A percentile compares a stretch with the other conserved stretches of the same genome.
Conservation (phyloP, 2,329 filamentous ascomycete species). For the Cytospora mali region DNA sequence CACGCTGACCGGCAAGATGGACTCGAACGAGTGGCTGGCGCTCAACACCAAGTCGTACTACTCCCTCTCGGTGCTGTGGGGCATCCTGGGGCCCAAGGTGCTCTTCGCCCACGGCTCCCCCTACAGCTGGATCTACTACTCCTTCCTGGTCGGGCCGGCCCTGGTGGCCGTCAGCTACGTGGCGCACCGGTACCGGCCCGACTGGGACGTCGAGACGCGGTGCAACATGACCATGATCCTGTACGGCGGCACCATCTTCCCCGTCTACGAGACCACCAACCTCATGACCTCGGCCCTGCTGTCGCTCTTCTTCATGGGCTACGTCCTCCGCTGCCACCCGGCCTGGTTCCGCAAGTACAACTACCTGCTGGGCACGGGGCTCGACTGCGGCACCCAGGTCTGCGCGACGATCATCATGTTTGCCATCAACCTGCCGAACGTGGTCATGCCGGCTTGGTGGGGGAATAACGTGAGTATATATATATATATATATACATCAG, state of each 20-base stretch:
- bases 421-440: constrained; percentile 35
- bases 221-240: constrained; percentile 36
- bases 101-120: constrained; percentile 33
- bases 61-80: constrained; percentile 40
- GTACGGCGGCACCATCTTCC: constrained; percentile 33
- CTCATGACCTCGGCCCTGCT: constrained; percentile 34
- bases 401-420: constrained; percentile 37
- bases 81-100: constrained; percentile 39
- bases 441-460: constrained; percentile 37
- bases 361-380: constrained; percentile 44
- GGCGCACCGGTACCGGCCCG: constrained; percentile 34
- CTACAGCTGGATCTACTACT: constrained; percentile 37
- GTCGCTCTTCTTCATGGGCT: constrained; percentile 37
- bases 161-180: constrained; percentile 32
- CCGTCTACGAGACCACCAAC: constrained; percentile 36
- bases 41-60: constrained; percentile 38
- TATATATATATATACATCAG: not conserved
- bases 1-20: constrained; percentile 31
- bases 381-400: constrained; percentile 40
- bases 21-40: constrained; percentile 35
- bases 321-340: constrained; percentile 35
- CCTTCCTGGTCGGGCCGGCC: constrained; percentile 36
- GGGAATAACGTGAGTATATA: constrained; percentile 32
- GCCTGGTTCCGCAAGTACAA: constrained; percentile 48
- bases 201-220: constrained; percentile 36